A percentile compares a stretch with the other conserved stretches of the same genome.
phyloP scores from a whole-genome alignment of 441 rosid genomes.

The Mallotus japonicus region DNA sequence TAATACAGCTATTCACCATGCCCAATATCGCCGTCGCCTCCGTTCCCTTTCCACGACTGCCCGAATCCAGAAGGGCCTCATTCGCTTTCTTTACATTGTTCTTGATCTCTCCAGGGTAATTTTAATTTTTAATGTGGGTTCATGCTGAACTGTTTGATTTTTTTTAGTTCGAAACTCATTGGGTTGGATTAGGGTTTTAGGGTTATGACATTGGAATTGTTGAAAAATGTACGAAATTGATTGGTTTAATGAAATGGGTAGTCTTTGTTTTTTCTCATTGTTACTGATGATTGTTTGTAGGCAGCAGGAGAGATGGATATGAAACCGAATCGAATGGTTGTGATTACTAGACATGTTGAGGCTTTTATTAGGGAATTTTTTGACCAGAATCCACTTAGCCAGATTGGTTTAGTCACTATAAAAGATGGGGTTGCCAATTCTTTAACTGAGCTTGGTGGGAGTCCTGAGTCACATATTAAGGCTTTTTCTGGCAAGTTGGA shows the following conservation, averaged over 20 bases:
- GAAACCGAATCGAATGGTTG: slow-evolving; percentile 66
- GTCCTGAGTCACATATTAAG: slow-evolving; percentile 82
- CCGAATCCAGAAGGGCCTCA: slow-evolving; percentile 90
- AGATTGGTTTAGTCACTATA: slow-evolving; percentile 55
- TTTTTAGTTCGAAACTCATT: no score
- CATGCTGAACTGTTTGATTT: no score
- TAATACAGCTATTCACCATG: slow-evolving; percentile 61
- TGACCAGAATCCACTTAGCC: slow-evolving; percentile 82
- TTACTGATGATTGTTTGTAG: slow-evolving; percentile 35
- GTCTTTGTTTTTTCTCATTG: not conserved
- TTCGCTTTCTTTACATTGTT: slow-evolving; percentile 76
- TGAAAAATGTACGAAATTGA: no score
- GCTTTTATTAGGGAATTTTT: slow-evolving; percentile 89
- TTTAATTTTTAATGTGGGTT: not conserved
- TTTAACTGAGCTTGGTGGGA: slow-evolving; percentile 84
- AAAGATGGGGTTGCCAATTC: slow-evolving; percentile 72
- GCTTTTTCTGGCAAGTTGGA: slow-evolving; percentile 79
- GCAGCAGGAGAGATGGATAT: slow-evolving; percentile 82
- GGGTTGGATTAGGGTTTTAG: no score
- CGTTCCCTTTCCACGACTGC: slow-evolving; percentile 51
- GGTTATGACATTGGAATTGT: no score
- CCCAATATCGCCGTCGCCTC: slow-evolving; percentile 74
- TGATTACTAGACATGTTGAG: slow-evolving; percentile 67
- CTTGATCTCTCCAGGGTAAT: slow-evolving; percentile 80
- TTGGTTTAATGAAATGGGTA: not conserved